phyloP scores from a whole-genome alignment of 257 asterid genomes.

The Anisodus tanguticus region DNA sequence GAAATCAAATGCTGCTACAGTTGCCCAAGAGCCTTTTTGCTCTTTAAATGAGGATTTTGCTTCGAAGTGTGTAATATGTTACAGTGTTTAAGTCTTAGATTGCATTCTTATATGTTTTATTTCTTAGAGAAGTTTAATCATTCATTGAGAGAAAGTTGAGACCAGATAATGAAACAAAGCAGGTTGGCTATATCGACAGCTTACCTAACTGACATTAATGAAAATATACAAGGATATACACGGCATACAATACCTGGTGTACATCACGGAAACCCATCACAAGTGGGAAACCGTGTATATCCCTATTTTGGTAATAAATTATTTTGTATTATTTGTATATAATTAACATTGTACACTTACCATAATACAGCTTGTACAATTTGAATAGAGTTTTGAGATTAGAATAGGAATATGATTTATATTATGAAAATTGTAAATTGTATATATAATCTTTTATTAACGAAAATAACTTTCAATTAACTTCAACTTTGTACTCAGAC shows the following conservation, averaged over 20 bases:
- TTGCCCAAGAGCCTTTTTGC: not conserved
- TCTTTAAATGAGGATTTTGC: not conserved
- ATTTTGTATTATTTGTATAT: too few species aligned
- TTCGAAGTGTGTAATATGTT: not conserved
- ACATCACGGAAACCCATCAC: too few species aligned
- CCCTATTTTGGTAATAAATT: too few species aligned
- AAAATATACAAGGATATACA: too few species aligned
- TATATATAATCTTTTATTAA: too few species aligned
- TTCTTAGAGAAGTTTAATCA: not conserved
- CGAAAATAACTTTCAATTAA: not conserved
- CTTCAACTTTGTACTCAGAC: not conserved
- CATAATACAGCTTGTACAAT: too few species aligned
- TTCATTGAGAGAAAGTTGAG: not conserved
- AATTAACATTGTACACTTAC: too few species aligned
- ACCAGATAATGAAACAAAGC: conserved; percentile 1
- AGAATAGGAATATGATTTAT: too few species aligned
- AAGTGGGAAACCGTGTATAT: too few species aligned
- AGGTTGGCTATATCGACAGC: not conserved
- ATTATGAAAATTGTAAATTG: too few species aligned
- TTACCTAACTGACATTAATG: not conserved
- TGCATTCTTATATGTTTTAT: not conserved
- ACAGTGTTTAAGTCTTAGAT: not conserved
- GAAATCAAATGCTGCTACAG: not conserved
- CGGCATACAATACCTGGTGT: too few species aligned
- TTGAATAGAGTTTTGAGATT: too few species aligned